Evolutionary conservation across 2,329 filamentous ascomycete genomes (phyloP).

Genomic region (Ramichloridium luteum): DNA sequence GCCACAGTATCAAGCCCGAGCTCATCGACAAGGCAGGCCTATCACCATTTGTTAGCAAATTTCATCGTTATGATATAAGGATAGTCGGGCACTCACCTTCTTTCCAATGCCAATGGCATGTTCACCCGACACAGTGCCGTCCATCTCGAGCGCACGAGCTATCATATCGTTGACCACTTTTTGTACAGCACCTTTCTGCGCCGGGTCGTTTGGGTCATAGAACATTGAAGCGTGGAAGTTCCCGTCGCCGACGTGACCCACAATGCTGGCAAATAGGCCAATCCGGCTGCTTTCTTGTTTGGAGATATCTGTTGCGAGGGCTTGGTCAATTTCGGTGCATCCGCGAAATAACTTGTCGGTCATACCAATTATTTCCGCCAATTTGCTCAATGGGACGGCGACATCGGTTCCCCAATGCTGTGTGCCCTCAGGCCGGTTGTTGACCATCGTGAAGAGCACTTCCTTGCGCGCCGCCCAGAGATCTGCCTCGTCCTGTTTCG

Average conservation of each 20-base stretch:
- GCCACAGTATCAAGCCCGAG: slow-evolving; percentile 11
- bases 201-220: slow-evolving; percentile 59
- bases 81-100: slow-evolving; percentile 5
- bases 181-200: slow-evolving; percentile 65
- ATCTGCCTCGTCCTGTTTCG: slow-evolving; percentile 10
- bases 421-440: slow-evolving; percentile 41
- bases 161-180: slow-evolving; percentile 79
- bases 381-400: slow-evolving; percentile 46
- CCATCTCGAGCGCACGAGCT: slow-evolving; percentile 80
- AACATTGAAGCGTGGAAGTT: slow-evolving; percentile 93
- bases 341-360: too few species aligned
- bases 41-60: background rate
- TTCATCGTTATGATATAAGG: background rate
- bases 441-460: slow-evolving; percentile 49
- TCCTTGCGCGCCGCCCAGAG: slow-evolving; percentile 51
- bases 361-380: slow-evolving; percentile 45
- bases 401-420: slow-evolving; percentile 53
- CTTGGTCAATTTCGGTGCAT: too few species aligned
- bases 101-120: slow-evolving; percentile 16
- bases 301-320: slow-evolving; percentile 56
- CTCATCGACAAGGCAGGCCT: slow-evolving; percentile 11
- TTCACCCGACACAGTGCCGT: slow-evolving; percentile 48
- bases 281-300: slow-evolving; percentile 83
- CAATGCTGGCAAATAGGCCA: slow-evolving; percentile 72
- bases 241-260: slow-evolving; percentile 85